Evolutionary conservation across 2,329 filamentous ascomycete species (phyloP), one percentile per base, ranked within the genome.

Genomic region (Arthrobotrys musiformis): DNA sequence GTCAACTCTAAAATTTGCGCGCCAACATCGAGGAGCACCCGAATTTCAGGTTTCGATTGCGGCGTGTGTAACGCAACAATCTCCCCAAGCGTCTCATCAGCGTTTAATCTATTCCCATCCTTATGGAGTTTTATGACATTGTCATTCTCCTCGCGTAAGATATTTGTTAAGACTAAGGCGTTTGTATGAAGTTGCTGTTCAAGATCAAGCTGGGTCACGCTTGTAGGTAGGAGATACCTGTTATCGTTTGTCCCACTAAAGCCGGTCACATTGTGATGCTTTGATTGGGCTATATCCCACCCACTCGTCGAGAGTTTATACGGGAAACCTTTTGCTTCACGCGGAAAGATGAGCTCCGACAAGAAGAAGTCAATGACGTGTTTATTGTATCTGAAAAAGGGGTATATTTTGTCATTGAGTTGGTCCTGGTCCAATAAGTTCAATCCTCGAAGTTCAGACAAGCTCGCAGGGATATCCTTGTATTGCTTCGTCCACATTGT

Each of bases 161-260:
- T 68, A 4, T 79, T 68, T 15, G 77, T 82, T 56, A 93, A 80
- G 0, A 93, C 90, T 4, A 89, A 80, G 0, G 91, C 90, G 78
- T 93, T 92, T 0, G 91, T 93, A 61, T 91, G 89, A 0, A 83
- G 83, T 44, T 91, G 88, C 0, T 84, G 82, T 0, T 82, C 80
- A 0, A 90, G 83, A 33, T 92, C 88, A 0, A 87, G 82, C 26
- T 92, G 89, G 0, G 83, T 79, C 0, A 92, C 85, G 0, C 79
- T 83, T 0, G 90, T 80, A 0, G 90, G 90, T 0, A 93, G 83
- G 0, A 90, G 80, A n/a, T 85, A 83, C 15, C 85, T 82, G 0
- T 87, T 88, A 79, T 93, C 90, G 22, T 89, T 90, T 0, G 91
- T 93, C 0, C 91, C 90, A 67, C 89, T 91, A 80, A 93, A 93